A percentile compares a stretch with the other conserved stretches of the same genome.
Evolutionary conservation across 2,329 filamentous ascomycete genomes (phyloP).

Genomic region (Curvularia hawaiiensis): DNA sequence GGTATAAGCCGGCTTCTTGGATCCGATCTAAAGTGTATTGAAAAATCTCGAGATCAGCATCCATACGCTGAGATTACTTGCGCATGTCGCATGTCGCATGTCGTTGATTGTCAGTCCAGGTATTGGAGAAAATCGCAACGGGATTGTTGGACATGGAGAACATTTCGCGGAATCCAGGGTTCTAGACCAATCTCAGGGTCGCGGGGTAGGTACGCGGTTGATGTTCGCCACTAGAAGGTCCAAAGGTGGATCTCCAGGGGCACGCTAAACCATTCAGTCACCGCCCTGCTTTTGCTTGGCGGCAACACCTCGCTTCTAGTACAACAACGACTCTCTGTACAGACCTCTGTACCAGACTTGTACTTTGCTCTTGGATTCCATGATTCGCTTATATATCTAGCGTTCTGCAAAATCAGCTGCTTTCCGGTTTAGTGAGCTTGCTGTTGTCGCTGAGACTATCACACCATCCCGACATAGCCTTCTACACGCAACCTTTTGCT

Average conservation of each 20-base stretch:
- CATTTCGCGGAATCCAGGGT: not conserved
- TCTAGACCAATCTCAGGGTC: not conserved
- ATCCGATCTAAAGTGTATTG: not conserved
- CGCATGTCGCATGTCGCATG: not conserved
- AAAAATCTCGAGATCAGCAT: not conserved
- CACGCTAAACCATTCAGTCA: conserved; percentile 13
- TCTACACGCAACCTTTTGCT: conserved; percentile 5
- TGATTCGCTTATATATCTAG: not conserved
- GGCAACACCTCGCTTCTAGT: not conserved
- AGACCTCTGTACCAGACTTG: not conserved
- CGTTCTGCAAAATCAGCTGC: not conserved
- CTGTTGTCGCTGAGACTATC: not conserved
- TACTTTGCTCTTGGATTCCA: not conserved
- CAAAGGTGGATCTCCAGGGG: conserved; percentile 11
- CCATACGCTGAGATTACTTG: not conserved
- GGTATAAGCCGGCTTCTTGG: not conserved
- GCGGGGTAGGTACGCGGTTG: conserved; percentile 17
- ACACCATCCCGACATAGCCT: not conserved
- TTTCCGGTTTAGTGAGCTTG: not conserved
- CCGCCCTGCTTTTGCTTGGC: conserved; percentile 10
- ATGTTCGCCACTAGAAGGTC: conserved; percentile 7
- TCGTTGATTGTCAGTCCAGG: not conserved
- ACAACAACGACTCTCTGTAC: not conserved
- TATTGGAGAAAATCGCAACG: not conserved
- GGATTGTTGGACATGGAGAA: not conserved